A percentile compares a stretch with the other conserved stretches of the same genome.
Evolutionary conservation across 2,329 filamentous ascomycete genomes (phyloP).

Genomic region (Sclerotinia trifoliorum): DNA sequence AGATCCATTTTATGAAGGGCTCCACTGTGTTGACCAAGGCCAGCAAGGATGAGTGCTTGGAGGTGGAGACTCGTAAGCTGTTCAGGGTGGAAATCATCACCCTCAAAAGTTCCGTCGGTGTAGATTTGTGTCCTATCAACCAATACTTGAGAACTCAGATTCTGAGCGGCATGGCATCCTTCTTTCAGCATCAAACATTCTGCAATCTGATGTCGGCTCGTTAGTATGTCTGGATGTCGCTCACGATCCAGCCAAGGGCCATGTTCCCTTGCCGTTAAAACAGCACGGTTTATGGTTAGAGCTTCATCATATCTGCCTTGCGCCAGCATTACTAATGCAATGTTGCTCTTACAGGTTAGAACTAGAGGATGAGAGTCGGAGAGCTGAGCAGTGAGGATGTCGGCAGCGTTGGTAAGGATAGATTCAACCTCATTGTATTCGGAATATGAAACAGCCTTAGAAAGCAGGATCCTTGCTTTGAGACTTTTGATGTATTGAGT

Average conservation of each 20-base stretch:
- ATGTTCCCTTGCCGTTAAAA: slow-evolving; percentile 26
- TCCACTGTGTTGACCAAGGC: slow-evolving; percentile 29
- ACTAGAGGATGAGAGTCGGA: slow-evolving; percentile 32
- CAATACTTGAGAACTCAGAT: slow-evolving; percentile 29
- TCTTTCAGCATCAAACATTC: slow-evolving; percentile 30
- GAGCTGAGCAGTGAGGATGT: slow-evolving; percentile 26
- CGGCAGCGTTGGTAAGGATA: slow-evolving; percentile 28
- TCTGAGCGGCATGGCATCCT: slow-evolving; percentile 33
- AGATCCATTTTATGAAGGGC: slow-evolving; percentile 33
- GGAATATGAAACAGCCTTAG: slow-evolving; percentile 27
- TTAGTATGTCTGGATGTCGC: slow-evolving; percentile 35
- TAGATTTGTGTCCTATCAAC: slow-evolving; percentile 31
- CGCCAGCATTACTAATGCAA: slow-evolving; percentile 30
- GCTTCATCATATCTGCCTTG: slow-evolving; percentile 34
- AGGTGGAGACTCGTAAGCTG: slow-evolving; percentile 34
- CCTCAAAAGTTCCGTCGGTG: slow-evolving; percentile 30
- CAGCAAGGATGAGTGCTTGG: slow-evolving; percentile 33
- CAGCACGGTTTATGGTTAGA: slow-evolving; percentile 30
- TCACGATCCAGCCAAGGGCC: slow-evolving; percentile 33
- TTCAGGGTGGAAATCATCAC: slow-evolving; percentile 34
- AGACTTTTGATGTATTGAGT: slow-evolving; percentile 32
- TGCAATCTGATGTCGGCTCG: slow-evolving; percentile 33
- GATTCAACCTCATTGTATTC: slow-evolving; percentile 33
- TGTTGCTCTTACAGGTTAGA: slow-evolving; percentile 30
- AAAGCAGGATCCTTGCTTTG: slow-evolving; percentile 30